phyloP scores from a whole-genome alignment of 202 grass and related monocot genomes.

The Zizania palustris region DNA sequence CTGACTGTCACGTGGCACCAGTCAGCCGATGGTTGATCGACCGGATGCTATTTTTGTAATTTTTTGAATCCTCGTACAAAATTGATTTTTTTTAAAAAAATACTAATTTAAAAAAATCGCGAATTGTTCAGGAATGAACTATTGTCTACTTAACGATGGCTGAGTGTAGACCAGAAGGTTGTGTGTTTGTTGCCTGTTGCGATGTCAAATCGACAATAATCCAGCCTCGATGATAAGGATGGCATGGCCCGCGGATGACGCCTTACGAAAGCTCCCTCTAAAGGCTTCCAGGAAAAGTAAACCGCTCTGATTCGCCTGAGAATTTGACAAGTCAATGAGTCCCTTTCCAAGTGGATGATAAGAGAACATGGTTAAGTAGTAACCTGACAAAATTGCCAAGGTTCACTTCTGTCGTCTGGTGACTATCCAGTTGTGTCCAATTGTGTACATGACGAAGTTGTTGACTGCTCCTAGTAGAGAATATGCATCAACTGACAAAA shows the following conservation, averaged over 20 bases:
- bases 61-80: no score
- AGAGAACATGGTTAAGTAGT: neutral
- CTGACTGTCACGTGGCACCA: no score
- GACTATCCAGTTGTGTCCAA: neutral
- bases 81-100: no score
- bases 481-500: neutral
- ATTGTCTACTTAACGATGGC: neutral
- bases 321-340: neutral
- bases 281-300: constrained; percentile 16
- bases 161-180: neutral
- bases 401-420: no score
- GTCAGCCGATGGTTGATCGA: no score
- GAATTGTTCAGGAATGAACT: neutral
- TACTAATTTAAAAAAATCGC: no score
- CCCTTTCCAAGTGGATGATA: constrained; percentile 1
- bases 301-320: constrained; percentile 7
- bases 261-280: constrained; percentile 30
- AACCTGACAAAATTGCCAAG: neutral
- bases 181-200: constrained; percentile 9
- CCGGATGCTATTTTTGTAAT: no score
- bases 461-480: neutral
- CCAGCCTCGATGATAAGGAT: constrained; percentile 29
- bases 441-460: neutral
- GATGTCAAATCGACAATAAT: neutral
- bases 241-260: constrained; percentile 44